These are phyloP conservation scores for Epichloe scottii DNA, from an alignment of 2,329 filamentous ascomycete species.

Conservation along the genomic window DNA sequence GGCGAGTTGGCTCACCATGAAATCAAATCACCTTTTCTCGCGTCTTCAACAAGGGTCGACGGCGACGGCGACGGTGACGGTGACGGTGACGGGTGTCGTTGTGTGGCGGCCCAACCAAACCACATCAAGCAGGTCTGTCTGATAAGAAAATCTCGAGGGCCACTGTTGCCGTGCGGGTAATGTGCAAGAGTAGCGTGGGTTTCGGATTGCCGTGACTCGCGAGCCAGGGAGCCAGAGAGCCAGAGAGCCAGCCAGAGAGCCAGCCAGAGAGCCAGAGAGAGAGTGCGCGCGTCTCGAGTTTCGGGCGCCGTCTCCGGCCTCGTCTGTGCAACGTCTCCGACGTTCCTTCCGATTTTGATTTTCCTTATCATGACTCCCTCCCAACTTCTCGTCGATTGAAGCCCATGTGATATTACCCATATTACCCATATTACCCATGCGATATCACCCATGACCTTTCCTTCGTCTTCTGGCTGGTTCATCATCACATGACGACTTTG, in stretches of 20 bases:
- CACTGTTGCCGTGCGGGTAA: too few relatives aligned
- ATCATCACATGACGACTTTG: too few relatives aligned
- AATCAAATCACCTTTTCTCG: not conserved
- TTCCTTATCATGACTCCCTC: slow-evolving; percentile 2
- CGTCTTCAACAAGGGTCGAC: too few relatives aligned
- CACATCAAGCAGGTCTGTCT: too few relatives aligned
- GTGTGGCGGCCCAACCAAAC: not conserved
- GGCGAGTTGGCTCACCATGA: not conserved
- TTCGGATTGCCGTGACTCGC: not conserved
- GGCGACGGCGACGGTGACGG: not conserved
- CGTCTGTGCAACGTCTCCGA: not conserved
- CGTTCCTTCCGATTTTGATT: not conserved
- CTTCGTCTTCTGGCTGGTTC: too few relatives aligned
- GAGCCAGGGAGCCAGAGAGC: not conserved
- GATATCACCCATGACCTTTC: too few relatives aligned
- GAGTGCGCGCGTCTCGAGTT: not conserved
- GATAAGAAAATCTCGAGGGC: not conserved
- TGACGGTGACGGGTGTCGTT: not conserved
- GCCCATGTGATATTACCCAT: too few relatives aligned
- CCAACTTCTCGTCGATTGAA: not conserved
- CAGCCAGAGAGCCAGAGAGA: not conserved
- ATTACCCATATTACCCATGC: too few relatives aligned
- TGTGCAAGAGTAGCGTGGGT: not conserved
- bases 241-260: too few relatives aligned
- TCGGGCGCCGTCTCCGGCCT: slow-evolving; percentile 1